Base-by-base conservation (phyloP, 2,329 filamentous ascomycete genomes). In the Neonectria coccinea region DNA sequence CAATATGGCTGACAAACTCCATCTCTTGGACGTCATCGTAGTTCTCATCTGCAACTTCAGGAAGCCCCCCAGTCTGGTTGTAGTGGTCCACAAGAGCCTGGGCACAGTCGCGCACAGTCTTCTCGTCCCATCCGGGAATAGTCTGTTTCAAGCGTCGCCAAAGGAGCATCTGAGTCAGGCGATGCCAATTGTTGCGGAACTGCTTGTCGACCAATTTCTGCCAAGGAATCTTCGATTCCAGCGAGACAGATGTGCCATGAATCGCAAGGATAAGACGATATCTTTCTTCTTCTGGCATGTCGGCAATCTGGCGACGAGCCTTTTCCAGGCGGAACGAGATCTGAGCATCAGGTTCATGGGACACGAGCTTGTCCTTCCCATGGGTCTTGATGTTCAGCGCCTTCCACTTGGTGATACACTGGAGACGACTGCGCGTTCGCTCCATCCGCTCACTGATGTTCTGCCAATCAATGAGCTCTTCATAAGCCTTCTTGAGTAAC, bases 361-460 rank as follows among this genome's bases (percentile, higher is more conserved):
- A 79, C 11, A 69, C 71, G 12, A 79, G 67, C 62, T 76, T 76
- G 55, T 79, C 78, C 27, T 73, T 75, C 18, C 75, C 74, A 7
- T 74, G 64, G 2, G 74, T 74, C 50, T 79, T 78, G 53, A 79
- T 69, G 56, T 81, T 78, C 73, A 82, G 75, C 8, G 78, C 68
- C 64, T 85, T 86, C 89, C 90, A 93, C 74, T 94, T 93, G 27
- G 83, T 83, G 27, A 85, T 82, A 73, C 91, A 93, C 74, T 92
- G 90, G 25, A 92, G 83, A 3, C 89, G 85, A 65, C 86, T 91
- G 48, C 92, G 84, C 9, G 82, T 88, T 52, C 83, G 81, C 14
- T 80, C 83, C 86, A 94, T 89, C 58, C 83, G 83, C 64, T 86
- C 79, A 69, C 88, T 90, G 25, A 94, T 86, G 9, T 81, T 76